phyloP scores from a whole-genome alignment of 768 basidiomycete genomes.

The Suillus plorans region DNA sequence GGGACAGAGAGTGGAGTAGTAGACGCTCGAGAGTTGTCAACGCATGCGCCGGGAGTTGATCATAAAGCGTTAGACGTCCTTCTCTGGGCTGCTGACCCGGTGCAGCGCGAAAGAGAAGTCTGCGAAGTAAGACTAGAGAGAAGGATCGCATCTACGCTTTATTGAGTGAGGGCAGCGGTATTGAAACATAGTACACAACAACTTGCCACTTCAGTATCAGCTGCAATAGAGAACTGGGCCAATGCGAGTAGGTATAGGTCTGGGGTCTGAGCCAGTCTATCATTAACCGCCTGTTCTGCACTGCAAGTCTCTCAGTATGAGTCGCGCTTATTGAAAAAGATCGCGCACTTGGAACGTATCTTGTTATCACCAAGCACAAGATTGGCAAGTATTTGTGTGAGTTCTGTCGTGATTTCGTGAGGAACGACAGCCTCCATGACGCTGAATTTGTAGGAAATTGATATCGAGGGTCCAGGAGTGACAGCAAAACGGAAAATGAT shows the following conservation, averaged over 20 bases:
- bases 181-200: neutral
- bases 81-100: constrained; percentile 33
- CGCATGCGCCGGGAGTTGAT: constrained; percentile 67
- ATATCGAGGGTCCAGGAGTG: neutral
- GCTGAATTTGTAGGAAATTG: neutral
- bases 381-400: constrained; percentile 84
- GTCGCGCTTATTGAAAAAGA: neutral
- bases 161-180: constrained; percentile 11
- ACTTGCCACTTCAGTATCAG: constrained; percentile 79
- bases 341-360: constrained; percentile 63
- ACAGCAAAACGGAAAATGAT: neutral
- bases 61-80: constrained; percentile 64
- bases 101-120: constrained; percentile 69
- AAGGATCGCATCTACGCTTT: constrained; percentile 75
- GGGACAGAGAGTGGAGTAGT: constrained; percentile 65
- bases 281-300: constrained; percentile 82
- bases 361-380: constrained; percentile 83
- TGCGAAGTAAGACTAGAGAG: constrained; percentile 76
- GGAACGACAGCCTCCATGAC: constrained; percentile 38
- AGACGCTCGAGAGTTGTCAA: constrained; percentile 70
- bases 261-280: constrained; percentile 73
- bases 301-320: constrained; percentile 32
- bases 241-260: constrained; percentile 79
- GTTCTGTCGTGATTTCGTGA: constrained; percentile 69
- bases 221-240: constrained; percentile 73